Evolutionary conservation across 257 asterid genomes (phyloP), one percentile per base, ranked within the genome.

Genomic region (Plantago ovata): DNA sequence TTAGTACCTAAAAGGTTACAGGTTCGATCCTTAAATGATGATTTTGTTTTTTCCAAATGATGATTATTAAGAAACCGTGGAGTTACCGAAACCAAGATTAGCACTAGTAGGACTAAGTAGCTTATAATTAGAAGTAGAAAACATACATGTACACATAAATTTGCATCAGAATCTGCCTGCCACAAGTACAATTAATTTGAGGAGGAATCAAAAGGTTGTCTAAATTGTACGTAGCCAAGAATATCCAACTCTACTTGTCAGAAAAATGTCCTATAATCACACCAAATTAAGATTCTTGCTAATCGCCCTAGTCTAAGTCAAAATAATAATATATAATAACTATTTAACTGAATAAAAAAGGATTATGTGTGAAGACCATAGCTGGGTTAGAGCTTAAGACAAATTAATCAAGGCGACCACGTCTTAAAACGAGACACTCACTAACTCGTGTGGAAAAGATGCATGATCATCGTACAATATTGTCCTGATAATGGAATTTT

Each of bases 141-240:
- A n/a, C n/a, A n/a, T n/a, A n/a, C n/a, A n/a, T n/a, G n/a, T n/a
- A 28, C 36, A 28, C 36, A 28, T 6, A 28, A 28, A 28, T 28
- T 8, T 28, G 7, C 53, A 49, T 65, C 85, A 76, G 81, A 53
- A 56, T n/a, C 48, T 79, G 80, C 71, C 89, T 67, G 77, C 81
- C 74, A 65, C 14, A 53, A 42, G 68, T 24, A 50, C 45, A 39
- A 50, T 56, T 64, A 47, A 41, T 32, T n/a, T n/a, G n/a, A n/a
- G n/a, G n/a, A n/a, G 28, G 39, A 41, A 47, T 56, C 52, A 56
- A 55, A 50, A 66, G 23, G 18, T 39, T 16, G 58, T 64, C 62
- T 11, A 73, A 42, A 53, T 33, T 56, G 57, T 64, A 36, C 50
- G 28, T n/a, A n/a, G n/a, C n/a, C 66, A 60, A 72, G 64, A 22